These are phyloP conservation scores for Hydnomerulius pinastri DNA, from an alignment of 768 basidiomycete genomes.

Conservation along the genomic window DNA sequence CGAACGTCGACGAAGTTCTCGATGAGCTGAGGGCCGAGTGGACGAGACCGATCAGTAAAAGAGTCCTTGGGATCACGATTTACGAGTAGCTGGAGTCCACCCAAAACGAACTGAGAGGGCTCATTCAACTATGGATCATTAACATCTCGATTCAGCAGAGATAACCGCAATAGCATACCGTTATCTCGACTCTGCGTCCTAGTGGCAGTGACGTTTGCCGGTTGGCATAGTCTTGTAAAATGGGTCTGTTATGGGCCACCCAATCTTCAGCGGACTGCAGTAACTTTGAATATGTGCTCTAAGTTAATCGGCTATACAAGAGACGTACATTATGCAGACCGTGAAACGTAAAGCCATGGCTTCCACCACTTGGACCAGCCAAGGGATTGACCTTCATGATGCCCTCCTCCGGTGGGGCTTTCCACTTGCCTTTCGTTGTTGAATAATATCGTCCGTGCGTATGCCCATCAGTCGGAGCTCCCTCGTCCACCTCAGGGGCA, in stretches of 20 bases:
- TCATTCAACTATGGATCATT: conserved; percentile 23
- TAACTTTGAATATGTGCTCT: background rate
- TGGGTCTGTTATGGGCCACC: conserved; percentile 22
- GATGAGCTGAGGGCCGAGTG: conserved; percentile 30
- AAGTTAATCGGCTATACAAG: background rate
- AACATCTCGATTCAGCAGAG: background rate
- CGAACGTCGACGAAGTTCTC: conserved; percentile 33
- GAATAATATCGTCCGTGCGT: conserved; percentile 4
- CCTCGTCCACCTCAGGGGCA: background rate
- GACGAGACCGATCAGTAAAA: conserved; percentile 14
- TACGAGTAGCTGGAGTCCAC: conserved; percentile 28
- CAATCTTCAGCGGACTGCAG: conserved; percentile 21
- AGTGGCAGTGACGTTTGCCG: conserved; percentile 28
- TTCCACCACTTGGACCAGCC: background rate
- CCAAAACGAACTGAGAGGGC: conserved; percentile 25
- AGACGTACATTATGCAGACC: conserved; percentile 6
- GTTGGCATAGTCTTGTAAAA: conserved; percentile 29
- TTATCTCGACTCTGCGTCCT: conserved; percentile 24
- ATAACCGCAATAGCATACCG: conserved; percentile 13
- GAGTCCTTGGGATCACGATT: conserved; percentile 22
- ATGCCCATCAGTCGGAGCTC: background rate
- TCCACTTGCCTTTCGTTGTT: conserved; percentile 20
- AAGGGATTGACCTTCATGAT: background rate
- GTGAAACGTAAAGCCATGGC: conserved; percentile 1
- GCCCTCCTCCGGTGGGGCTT: background rate